Base-by-base conservation (phyloP, 495 filamentous ascomycete species). In the Aspergillus mulundensis region DNA sequence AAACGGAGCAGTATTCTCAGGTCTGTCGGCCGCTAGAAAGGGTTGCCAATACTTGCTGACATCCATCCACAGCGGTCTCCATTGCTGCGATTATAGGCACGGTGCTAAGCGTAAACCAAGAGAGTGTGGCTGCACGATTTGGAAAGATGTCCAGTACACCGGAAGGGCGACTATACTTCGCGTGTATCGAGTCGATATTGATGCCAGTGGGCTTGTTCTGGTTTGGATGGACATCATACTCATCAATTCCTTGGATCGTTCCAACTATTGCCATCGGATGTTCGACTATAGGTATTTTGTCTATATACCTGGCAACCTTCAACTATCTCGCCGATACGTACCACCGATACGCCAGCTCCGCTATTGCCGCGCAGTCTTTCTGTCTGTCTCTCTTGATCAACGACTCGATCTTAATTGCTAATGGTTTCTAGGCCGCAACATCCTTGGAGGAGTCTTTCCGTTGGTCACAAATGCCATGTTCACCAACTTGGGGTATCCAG, bases 321-420 rank as follows among this genome's bases (percentile, higher is more conserved):
- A 97, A 96, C 61, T 96, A 96, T 61, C 80, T 96, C 15, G 91
- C 91, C n/a, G 93, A 97, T 68, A 87, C 82, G 2, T 97, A 96
- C 67, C 87, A 90, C 65, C 76, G 81, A 0, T 95, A 91, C 62
- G 90, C 92, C 1, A 89, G 84, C 50, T 94, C 88, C 11, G 92
- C 92, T 1, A 75, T 97, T 42, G 93, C 93, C 1, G 91, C 91
- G 7, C 92, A 97, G 70, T 87, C 83, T 11, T 93, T 90, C 61
- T 86, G 83, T 77, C 61, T 24, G 73, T 63, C 21, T 21, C 6
- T 7, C 12, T 36, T 16, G 32, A 16, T 7, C 4, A 14, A 10
- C 5, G 15, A 19, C 7, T 16, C 15, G 8, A 43, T 21, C 36
- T 8, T 43, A 16, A 8, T 10, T 39, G 19, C 46, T 57, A 38